Evolutionary conservation across 257 asterid genomes (phyloP).

Genomic region (Ballota nigra): DNA sequence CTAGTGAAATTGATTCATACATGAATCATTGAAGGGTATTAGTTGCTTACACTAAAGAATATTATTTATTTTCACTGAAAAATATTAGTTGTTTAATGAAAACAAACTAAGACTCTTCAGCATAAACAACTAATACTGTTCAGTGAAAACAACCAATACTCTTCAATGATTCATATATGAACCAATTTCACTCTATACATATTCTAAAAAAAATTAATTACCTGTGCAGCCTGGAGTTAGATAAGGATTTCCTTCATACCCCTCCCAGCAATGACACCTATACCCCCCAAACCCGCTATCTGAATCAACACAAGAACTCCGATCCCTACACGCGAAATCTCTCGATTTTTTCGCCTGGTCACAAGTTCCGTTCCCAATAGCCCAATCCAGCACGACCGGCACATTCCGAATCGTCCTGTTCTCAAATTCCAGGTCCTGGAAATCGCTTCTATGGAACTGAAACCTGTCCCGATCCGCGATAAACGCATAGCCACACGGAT

Average conservation of each 20-base stretch:
- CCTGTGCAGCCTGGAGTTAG: slow-evolving; percentile 26
- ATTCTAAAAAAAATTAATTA: no score
- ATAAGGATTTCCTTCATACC: slow-evolving; percentile 37
- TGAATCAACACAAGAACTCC: slow-evolving; percentile 35
- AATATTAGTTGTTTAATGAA: no score
- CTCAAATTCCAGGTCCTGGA: slow-evolving; percentile 4
- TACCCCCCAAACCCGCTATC: slow-evolving; percentile 34
- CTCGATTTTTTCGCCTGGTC: not conserved
- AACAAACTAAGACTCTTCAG: no score
- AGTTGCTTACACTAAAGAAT: no score
- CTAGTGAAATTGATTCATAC: no score
- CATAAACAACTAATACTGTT: no score
- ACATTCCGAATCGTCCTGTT: slow-evolving; percentile 20
- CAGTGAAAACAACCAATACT: no score
- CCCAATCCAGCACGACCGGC: slow-evolving; percentile 39
- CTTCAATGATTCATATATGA: no score
- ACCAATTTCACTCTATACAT: no score
- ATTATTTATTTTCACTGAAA: no score
- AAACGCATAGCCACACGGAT: slow-evolving; percentile 36
- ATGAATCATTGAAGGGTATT: no score
- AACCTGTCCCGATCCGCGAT: slow-evolving; percentile 17
- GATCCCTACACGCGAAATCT: slow-evolving; percentile 25
- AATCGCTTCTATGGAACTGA: not conserved
- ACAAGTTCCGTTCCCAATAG: slow-evolving; percentile 29
- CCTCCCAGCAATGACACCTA: slow-evolving; percentile 27